Evolutionary conservation across 2,329 filamentous ascomycete species (phyloP).

Genomic region (Sporothrix mexicana): DNA sequence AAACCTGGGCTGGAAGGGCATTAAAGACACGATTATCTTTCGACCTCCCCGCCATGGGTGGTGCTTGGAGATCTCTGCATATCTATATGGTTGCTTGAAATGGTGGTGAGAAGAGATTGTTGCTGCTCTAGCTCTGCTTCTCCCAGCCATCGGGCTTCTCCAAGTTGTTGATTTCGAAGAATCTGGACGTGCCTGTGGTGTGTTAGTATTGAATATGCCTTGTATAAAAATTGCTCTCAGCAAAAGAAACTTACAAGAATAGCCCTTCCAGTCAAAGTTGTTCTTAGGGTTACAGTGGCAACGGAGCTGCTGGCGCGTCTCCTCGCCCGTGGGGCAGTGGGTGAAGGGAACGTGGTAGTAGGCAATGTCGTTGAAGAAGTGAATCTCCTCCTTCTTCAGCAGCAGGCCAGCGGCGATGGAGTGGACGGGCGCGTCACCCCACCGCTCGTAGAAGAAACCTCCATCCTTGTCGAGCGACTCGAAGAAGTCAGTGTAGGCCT

Average conservation of each 20-base stretch:
- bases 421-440: constrained; percentile 88
- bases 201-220: neutral
- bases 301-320: constrained; percentile 80
- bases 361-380: constrained; percentile 99
- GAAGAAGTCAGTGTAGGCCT: constrained; percentile 91
- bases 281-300: constrained; percentile 95
- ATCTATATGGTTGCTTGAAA: neutral
- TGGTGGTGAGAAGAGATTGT: neutral
- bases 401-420: constrained; percentile 92
- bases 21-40: neutral
- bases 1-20: neutral
- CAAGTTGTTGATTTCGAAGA: constrained; percentile 80
- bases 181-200: constrained; percentile 76
- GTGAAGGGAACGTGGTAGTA: constrained; percentile 99
- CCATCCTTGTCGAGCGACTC: constrained; percentile 85
- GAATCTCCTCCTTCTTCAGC: constrained; percentile 89
- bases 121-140: constrained; percentile 60
- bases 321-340: constrained; percentile 91
- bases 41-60: neutral
- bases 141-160: constrained; percentile 87
- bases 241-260: constrained; percentile 75
- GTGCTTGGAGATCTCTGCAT: neutral
- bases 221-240: too few relatives aligned
- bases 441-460: constrained; percentile 98
- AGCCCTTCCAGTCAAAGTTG: constrained; percentile 99